Percentiles rank a stretch among this genome's conserved stretches.
Evolutionary conservation across 768 basidiomycete species (phyloP).

Genomic region (Phlegmacium glaucopus): DNA sequence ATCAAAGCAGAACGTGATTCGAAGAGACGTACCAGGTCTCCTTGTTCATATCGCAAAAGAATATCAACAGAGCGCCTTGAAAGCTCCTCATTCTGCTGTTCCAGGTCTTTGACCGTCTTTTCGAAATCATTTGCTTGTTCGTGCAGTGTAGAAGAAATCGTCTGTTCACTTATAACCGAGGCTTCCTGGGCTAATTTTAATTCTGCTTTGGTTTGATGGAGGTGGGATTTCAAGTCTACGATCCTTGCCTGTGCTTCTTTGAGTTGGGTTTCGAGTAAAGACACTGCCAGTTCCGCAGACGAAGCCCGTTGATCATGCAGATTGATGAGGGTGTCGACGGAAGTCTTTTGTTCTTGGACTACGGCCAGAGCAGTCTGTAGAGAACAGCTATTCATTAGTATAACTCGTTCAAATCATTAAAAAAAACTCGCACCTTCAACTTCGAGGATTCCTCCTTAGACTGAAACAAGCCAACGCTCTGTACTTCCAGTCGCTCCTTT

Average conservation of each 20-base stretch:
- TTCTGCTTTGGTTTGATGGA: slow-evolving; percentile 1
- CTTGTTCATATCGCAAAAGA: slow-evolving; percentile 38
- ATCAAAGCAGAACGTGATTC: neutral
- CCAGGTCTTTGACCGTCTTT: slow-evolving; percentile 1
- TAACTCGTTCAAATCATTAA: no score
- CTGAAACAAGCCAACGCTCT: slow-evolving; percentile 17
- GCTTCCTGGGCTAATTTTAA: neutral
- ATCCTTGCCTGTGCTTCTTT: slow-evolving; percentile 10
- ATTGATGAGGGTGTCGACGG: slow-evolving; percentile 21
- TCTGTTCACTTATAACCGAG: no score
- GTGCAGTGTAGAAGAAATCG: no score
- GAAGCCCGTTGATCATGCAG: slow-evolving; percentile 24
- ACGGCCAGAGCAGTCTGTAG: no score
- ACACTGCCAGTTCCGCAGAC: slow-evolving; percentile 22
- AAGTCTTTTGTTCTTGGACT: slow-evolving; percentile 10
- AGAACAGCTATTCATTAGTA: no score
- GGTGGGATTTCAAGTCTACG: neutral
- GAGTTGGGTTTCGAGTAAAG: slow-evolving; percentile 10
- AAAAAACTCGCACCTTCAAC: neutral
- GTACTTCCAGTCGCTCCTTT: slow-evolving; percentile 15
- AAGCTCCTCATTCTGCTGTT: slow-evolving; percentile 23
- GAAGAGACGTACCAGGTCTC: slow-evolving; percentile 41
- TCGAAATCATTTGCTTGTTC: no score
- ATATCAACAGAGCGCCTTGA: slow-evolving; percentile 24
- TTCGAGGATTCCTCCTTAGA: slow-evolving; percentile 13